A percentile compares a stretch with the other conserved stretches of the same genome.
Conservation (phyloP, 306 rosid genomes). For the Cicer yamashitae region DNA sequence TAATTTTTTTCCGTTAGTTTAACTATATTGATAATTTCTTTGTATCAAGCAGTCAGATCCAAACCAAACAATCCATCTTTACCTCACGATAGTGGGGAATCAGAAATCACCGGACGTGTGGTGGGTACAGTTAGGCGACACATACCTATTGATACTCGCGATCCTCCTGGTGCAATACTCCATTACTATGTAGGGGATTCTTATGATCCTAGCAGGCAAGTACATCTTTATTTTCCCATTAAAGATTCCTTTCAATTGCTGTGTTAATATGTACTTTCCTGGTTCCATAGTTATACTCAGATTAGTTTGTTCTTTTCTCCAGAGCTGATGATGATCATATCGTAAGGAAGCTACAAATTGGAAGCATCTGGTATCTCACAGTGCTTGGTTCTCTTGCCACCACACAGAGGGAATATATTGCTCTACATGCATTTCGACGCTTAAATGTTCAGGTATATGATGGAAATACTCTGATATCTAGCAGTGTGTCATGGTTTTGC, state of each 20-base stretch:
- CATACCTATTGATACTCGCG: slow-evolving; percentile 86
- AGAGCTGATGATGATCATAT: slow-evolving; percentile 86
- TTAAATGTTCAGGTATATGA: slow-evolving; percentile 81
- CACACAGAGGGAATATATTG: slow-evolving; percentile 93
- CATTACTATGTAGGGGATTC: slow-evolving; percentile 97
- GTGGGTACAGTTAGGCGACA: slow-evolving; percentile 96
- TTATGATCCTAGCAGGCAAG: slow-evolving; percentile 71
- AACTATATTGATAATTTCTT: slow-evolving; percentile 33
- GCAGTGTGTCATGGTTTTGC: slow-evolving; percentile 26
- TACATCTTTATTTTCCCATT: slow-evolving; percentile 31
- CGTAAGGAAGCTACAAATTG: slow-evolving; percentile 75
- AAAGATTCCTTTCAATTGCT: not conserved
- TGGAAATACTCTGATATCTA: slow-evolving; percentile 27
- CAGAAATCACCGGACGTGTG: slow-evolving; percentile 82
- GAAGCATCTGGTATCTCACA: slow-evolving; percentile 82
- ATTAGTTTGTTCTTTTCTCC: slow-evolving; percentile 43
- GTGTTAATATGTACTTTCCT: slow-evolving; percentile 4
- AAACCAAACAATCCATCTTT: slow-evolving; percentile 65
- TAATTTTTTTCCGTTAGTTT: not conserved
- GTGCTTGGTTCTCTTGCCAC: slow-evolving; percentile 99
- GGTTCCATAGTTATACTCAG: slow-evolving; percentile 10
- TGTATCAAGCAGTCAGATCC: slow-evolving; percentile 70
- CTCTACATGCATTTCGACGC: slow-evolving; percentile 97
- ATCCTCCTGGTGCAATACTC: slow-evolving; percentile 92
- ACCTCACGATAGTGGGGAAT: slow-evolving; percentile 68